Conservation (phyloP, 192 early-diverging fungal genomes). For the Gamsiella multidivaricata region DNA sequence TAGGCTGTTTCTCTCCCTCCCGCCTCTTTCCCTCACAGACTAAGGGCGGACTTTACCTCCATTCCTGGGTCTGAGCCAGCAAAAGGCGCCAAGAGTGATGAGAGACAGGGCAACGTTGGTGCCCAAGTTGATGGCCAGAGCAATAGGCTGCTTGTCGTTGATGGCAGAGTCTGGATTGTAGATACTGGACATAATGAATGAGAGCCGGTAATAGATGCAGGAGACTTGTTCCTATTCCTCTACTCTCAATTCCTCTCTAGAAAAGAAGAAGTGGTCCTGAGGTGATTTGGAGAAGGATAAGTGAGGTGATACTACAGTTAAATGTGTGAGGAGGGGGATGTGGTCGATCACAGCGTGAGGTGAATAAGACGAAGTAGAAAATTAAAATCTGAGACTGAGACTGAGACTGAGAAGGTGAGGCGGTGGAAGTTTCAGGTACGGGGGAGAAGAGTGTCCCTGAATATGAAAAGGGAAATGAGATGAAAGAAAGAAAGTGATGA, state of each 20-base stretch:
- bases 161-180: not conserved
- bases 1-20: no score
- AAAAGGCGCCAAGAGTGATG: slow-evolving; percentile 43
- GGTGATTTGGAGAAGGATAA: no score
- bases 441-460: not conserved
- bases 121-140: slow-evolving; percentile 45
- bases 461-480: slow-evolving; percentile 9
- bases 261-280: no score
- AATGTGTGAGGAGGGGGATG: no score
- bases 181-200: slow-evolving; percentile 16
- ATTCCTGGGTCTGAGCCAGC: slow-evolving; percentile 47
- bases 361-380: no score
- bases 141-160: slow-evolving; percentile 20
- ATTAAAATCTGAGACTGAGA: no score
- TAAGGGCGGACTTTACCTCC: slow-evolving; percentile 40
- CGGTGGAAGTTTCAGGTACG: not conserved
- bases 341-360: no score
- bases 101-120: slow-evolving; percentile 42
- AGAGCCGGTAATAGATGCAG: not conserved
- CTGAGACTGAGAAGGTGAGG: no score
- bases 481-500: not conserved
- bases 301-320: no score
- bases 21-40: not conserved
- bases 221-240: no score
- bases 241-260: no score